phyloP scores from a whole-genome alignment of 805 yeast genomes.

The Saccharomycopsis fermentans region DNA sequence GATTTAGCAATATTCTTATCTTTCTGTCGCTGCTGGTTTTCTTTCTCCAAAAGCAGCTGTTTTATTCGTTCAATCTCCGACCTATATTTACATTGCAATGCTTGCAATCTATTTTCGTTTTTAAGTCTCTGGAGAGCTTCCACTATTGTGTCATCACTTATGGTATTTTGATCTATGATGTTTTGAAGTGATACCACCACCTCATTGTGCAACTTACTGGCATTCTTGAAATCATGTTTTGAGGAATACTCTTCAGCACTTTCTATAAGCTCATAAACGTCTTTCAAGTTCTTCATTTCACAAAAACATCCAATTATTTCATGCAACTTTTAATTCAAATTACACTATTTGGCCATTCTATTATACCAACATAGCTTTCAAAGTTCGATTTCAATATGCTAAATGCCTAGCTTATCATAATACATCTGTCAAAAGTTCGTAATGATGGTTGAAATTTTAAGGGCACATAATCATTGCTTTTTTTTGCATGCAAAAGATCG shows the following conservation, averaged over 20 bases:
- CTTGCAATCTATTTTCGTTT: neutral
- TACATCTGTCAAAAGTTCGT: neutral
- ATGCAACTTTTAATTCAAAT: neutral
- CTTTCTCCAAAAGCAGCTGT: neutral
- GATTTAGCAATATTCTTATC: neutral
- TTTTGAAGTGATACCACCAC: neutral
- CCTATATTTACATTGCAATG: neutral
- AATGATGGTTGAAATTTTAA: neutral
- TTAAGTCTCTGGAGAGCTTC: neutral
- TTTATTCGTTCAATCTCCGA: neutral
- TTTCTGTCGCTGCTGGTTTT: neutral
- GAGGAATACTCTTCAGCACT: constrained; percentile 4
- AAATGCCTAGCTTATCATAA: neutral
- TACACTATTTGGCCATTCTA: no score
- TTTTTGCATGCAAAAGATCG: neutral
- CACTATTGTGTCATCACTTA: neutral
- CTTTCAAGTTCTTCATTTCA: neutral
- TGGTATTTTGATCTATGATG: neutral
- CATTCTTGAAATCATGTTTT: constrained; percentile 3
- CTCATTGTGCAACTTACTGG: constrained; percentile 1
- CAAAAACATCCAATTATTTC: neutral
- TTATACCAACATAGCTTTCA: no score
- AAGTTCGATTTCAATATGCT: neutral
- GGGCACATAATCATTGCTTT: neutral
- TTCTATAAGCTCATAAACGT: constrained; percentile 1